Conservation (phyloP, 2,329 filamentous ascomycete genomes). For the Cytospora schulzeri region DNA sequence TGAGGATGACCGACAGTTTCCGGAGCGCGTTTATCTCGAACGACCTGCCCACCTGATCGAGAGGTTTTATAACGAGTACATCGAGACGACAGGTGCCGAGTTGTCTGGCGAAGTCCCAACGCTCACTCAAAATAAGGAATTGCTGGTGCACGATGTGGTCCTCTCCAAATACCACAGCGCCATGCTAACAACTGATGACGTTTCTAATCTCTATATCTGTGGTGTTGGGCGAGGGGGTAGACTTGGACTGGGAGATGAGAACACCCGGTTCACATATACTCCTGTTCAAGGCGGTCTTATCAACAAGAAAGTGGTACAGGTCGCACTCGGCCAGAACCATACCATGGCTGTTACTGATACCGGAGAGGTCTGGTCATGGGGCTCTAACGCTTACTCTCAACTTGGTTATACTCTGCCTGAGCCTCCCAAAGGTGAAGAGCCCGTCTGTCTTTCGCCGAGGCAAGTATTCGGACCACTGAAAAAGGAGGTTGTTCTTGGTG, state of each 20-base stretch:
- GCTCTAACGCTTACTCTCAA: conserved; percentile 82
- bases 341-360: conserved; percentile 81
- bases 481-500: conserved; percentile 77
- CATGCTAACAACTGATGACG: conserved; percentile 81
- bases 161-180: conserved; percentile 93
- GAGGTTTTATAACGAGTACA: conserved; percentile 71
- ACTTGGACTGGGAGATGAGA: conserved; percentile 86
- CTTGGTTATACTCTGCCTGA: conserved; percentile 79
- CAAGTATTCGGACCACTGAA: conserved; percentile 93
- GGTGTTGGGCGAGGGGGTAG: conserved; percentile 90
- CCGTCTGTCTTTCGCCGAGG: conserved; percentile 77
- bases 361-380: conserved; percentile 95
- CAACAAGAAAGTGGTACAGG: conserved; percentile 72
- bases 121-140: conserved; percentile 69
- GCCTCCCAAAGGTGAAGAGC: conserved; percentile 74
- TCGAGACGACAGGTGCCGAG: conserved; percentile 49
- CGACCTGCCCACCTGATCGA: conserved; percentile 77
- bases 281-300: conserved; percentile 77
- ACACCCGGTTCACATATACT: conserved; percentile 82
- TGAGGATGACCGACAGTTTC: conserved; percentile 90
- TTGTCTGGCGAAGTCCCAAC: conserved; percentile 63
- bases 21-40: conserved; percentile 76
- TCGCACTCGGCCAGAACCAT: conserved; percentile 90
- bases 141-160: conserved; percentile 77
- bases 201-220: conserved; percentile 90